Base-by-base conservation (phyloP, 805 yeast genomes). In the Kuraishia cidri region DNA sequence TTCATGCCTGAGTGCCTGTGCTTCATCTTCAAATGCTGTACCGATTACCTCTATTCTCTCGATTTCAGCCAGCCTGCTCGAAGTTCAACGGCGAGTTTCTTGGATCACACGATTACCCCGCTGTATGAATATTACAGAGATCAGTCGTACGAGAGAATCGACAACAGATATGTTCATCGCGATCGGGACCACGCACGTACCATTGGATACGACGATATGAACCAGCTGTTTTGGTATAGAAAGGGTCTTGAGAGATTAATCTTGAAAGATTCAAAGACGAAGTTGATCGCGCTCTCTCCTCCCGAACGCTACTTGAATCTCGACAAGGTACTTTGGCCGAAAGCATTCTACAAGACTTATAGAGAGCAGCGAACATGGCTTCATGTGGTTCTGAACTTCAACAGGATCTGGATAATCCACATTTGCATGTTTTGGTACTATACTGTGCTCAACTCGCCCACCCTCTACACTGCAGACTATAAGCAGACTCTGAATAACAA, bases 1-100 rank as follows among this genome's bases (percentile, higher is more conserved):
- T 86, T 82, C 45, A 78, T 86, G 75, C 95, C 96, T 0, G 96
- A 86, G 48, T 84, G 94, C 45, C 50, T 86, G 15, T 84, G 94
- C 39, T 86, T 87, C 43, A 72, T 86, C 17, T 85, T 78, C 60
- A 83, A 85, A 46, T 79, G 94, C 44, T 85, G 94, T 31, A 69
- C 71, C 30, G 88, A 81, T 46, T 68, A 68, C 42, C 79, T 67
- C 43, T 71, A 69, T 41, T 66, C 78, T 0, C 49, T 69, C 11
- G 66, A 63, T 36, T 54, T 64, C 20, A 50, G 57, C 17, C 48
- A 52, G 29, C 54, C 49, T 12, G n/a, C n/a, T n/a, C n/a, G n/a
- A n/a, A n/a, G n/a, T n/a, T n/a, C n/a, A n/a, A 35, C 50, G 9
- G 48, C 50, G 7, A 62, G 67, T 26, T 79, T 72, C 44, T 59